Evolutionary conservation across 495 filamentous ascomycete species (phyloP).

Genomic region (Penicillium flavigenum): DNA sequence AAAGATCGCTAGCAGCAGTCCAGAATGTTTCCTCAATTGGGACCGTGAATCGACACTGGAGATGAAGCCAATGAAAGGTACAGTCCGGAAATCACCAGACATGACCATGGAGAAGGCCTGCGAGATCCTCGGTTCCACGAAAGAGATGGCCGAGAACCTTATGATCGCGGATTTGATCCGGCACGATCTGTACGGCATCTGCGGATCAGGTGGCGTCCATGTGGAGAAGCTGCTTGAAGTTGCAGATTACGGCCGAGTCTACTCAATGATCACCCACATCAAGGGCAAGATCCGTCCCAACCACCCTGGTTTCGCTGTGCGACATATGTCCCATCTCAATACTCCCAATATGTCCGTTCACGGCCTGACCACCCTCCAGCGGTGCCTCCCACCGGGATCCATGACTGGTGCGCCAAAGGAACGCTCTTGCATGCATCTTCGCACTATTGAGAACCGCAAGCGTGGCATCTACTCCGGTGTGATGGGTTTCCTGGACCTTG

Average conservation of each 20-base stretch:
- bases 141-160: conserved; percentile 93
- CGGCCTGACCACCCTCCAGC: conserved; percentile 74
- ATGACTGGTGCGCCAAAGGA: conserved; percentile 98
- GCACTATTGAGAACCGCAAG: conserved; percentile 59
- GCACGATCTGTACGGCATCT: conserved; percentile 84
- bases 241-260: conserved; percentile 87
- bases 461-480: conserved; percentile 88
- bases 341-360: conserved; percentile 44
- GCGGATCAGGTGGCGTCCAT: conserved; percentile 61
- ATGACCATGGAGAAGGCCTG: conserved; percentile 69
- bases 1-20: conserved; percentile 80
- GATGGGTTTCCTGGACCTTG: conserved; percentile 82
- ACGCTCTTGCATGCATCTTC: conserved; percentile 78
- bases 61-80: conserved; percentile 89
- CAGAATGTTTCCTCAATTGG: conserved; percentile 87
- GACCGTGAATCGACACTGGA: conserved; percentile 46
- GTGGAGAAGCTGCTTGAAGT: conserved; percentile 75
- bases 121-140: conserved; percentile 67
- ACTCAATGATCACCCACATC: conserved; percentile 85
- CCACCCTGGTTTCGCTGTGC: conserved; percentile 39
- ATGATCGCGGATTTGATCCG: conserved; percentile 97
- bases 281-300: conserved; percentile 58
- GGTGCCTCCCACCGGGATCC: conserved; percentile 78
- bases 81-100: conserved; percentile 67
- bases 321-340: conserved; percentile 35